Evolutionary conservation across 768 basidiomycete genomes (phyloP).

Genomic region (Lentinus tigrinus): DNA sequence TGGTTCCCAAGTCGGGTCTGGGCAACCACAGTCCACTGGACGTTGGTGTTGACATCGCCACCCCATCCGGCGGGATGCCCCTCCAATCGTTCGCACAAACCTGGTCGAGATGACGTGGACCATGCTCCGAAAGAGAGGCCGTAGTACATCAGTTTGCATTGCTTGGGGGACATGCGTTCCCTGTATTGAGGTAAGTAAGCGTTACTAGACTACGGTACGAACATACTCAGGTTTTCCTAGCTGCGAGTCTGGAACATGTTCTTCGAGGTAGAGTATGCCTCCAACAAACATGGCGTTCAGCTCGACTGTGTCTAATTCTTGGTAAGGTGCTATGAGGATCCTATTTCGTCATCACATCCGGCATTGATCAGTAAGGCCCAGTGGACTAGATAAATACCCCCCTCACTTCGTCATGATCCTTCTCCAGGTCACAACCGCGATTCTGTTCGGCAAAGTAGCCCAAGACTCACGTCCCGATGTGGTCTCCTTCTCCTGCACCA

Average conservation of each 20-base stretch:
- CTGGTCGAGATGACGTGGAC: slow-evolving; percentile 51
- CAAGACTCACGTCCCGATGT: not conserved
- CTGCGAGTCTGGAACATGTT: slow-evolving; percentile 57
- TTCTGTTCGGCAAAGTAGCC: slow-evolving; percentile 36
- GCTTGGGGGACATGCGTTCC: slow-evolving; percentile 58
- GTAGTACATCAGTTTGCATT: slow-evolving; percentile 67
- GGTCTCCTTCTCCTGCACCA: slow-evolving; percentile 33
- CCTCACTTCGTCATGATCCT: slow-evolving; percentile 83
- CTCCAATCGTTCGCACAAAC: not conserved
- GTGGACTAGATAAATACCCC: no score
- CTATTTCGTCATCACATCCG: slow-evolving; percentile 46
- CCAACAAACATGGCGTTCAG: slow-evolving; percentile 77
- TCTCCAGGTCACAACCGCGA: slow-evolving; percentile 69
- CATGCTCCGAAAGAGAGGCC: slow-evolving; percentile 92
- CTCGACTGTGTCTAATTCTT: slow-evolving; percentile 75
- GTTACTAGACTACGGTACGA: no score
- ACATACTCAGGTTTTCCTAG: slow-evolving; percentile 33
- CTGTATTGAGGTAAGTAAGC: slow-evolving; percentile 34
- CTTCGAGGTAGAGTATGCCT: slow-evolving; percentile 72
- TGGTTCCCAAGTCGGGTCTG: slow-evolving; percentile 76
- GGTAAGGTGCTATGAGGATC: slow-evolving; percentile 79
- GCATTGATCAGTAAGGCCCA: no score
- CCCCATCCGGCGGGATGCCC: slow-evolving; percentile 54
- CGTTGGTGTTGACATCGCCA: slow-evolving; percentile 80
- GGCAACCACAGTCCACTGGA: slow-evolving; percentile 88